Base-by-base conservation (phyloP, 1,284 basidiomycete species). In the Pseudozyma sp. region DNA sequence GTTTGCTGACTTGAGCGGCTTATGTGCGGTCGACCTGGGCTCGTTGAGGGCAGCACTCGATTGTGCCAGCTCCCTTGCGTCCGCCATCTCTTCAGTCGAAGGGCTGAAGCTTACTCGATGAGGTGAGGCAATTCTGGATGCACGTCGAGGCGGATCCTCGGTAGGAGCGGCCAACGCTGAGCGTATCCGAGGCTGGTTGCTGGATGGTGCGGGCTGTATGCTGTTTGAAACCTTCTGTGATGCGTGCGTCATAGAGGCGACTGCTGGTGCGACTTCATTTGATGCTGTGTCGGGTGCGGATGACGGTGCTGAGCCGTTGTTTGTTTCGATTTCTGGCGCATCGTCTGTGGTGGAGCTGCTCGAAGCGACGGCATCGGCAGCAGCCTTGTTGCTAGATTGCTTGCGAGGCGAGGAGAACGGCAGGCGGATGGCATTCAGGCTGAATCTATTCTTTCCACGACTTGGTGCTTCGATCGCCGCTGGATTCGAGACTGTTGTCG, bases 71-170 rank as follows among this genome's bases (percentile, higher is more conserved):
- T 77, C 70, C 16, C 75, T 55, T 3, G 70, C 67, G 5, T 69
- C 59, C 3, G 65, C 67, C 31, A 53, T 61, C 33, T 77, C 59
- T 17, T 77, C 75, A 37, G 68, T 77, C 3, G 75, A 77, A 3
- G 75, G 75, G 35, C 70, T 74, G 62, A 77, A 77, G 59, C 69
- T 73, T 53, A 77, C 75, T 5, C 75, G 55, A 44, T 75, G 70
- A 10, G 56, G 57, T 2, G 70, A 71, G n/a, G 43, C 16, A 17
- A 48, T 31, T 19, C 60, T 51, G 9, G 60, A 58, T n/a, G 61
- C 53, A 10, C 52, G 51, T 7, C 56, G 56, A 5, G 39, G n/a
- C 13, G 55, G 37, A n/a, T 40, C 30, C 17, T 61, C 63, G 24
- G n/a, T 35, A 11, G 57, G 29, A 4, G 50, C 34, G 0, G 55